Conservation (phyloP, 1,284 basidiomycete genomes). For the Vanrija humicola region DNA sequence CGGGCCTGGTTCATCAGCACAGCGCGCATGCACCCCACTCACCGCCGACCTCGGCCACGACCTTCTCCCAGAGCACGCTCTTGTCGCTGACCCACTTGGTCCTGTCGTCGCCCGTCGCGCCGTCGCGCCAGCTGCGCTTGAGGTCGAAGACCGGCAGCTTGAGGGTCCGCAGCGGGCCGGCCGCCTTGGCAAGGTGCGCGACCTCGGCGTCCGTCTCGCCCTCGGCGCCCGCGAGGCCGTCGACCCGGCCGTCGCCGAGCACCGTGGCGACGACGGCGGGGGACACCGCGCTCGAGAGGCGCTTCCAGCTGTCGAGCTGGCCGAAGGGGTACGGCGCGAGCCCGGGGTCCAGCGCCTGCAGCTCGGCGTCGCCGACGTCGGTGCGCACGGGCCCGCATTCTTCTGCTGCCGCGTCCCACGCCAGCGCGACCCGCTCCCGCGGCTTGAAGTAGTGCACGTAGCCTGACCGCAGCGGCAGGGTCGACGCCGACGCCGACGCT, state of each 20-base stretch:
- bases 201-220: slow-evolving; percentile 26
- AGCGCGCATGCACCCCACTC: slow-evolving; percentile 11
- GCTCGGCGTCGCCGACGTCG: slow-evolving; percentile 42
- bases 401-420: slow-evolving; percentile 19
- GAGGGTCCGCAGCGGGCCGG: neutral
- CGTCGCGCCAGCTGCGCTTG: slow-evolving; percentile 47
- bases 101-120: slow-evolving; percentile 48
- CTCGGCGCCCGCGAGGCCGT: slow-evolving; percentile 35
- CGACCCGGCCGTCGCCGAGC: slow-evolving; percentile 34
- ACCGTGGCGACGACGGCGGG: slow-evolving; percentile 31
- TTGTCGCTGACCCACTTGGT: slow-evolving; percentile 49
- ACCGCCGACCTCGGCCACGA: slow-evolving; percentile 40
- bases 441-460: slow-evolving; percentile 24
- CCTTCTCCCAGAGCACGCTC: slow-evolving; percentile 44
- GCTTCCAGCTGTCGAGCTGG: slow-evolving; percentile 38
- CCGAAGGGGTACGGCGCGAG: slow-evolving; percentile 50
- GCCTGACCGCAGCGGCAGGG: slow-evolving; percentile 29
- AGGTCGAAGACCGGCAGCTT: slow-evolving; percentile 45
- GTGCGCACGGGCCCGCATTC: slow-evolving; percentile 1
- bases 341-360: slow-evolving; percentile 43
- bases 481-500: slow-evolving; percentile 14
- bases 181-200: neutral
- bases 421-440: slow-evolving; percentile 29
- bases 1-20: slow-evolving; percentile 31
- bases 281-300: slow-evolving; percentile 31